Evolutionary conservation across 2,329 filamentous ascomycete species (phyloP), one percentile per base, ranked within the genome.

Genomic region (Diaporthe sp.): DNA sequence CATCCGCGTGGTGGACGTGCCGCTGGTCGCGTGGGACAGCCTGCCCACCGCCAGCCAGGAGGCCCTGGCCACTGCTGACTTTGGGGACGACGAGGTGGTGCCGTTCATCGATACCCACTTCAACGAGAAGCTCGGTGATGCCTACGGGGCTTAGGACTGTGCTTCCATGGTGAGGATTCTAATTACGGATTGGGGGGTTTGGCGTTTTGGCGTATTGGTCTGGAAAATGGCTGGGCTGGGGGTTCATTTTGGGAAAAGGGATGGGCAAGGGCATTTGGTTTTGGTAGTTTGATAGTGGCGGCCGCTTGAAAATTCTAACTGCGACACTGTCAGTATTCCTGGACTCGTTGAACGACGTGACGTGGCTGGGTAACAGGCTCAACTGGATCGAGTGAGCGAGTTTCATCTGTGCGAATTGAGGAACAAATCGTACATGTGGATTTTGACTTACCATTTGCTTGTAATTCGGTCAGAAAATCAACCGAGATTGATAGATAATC

Each of bases 11-110:
- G 45, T 67, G 45, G 64, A 67, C 19, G 45, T 52, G 80, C 84
- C 84, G 2, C 75, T 86, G 55, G 80, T 85, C 76, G 83, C 83
- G 8, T 86, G 84, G 82, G 84, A 86, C 75, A 79, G 76, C 22
- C 73, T 86, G 71, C 78, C 83, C 3, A 71, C 77, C 3, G 82
- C 79, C 40, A 83, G 82, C 4, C 77, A 81, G 71, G 81, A 71
- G 30, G 83, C 83, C 0, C 78, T 86, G 17, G 67, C 79, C 42
- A 79, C 78, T 67, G 83, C 83, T 5, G 81, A 85, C 78, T 86
- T 86, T 74, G 85, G 84, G n/a, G 58, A 64, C 28, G 60, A 38
- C 52, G 84, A 83, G 28, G 85, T 79, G 75, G 84, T 86, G 68
- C 84, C 84, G 2, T 86, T 86, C 77, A 83, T 80, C 47, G 79